These are phyloP conservation scores for Suillus cothurnatus DNA, from an alignment of 768 basidiomycete genomes.

Conservation along the genomic window DNA sequence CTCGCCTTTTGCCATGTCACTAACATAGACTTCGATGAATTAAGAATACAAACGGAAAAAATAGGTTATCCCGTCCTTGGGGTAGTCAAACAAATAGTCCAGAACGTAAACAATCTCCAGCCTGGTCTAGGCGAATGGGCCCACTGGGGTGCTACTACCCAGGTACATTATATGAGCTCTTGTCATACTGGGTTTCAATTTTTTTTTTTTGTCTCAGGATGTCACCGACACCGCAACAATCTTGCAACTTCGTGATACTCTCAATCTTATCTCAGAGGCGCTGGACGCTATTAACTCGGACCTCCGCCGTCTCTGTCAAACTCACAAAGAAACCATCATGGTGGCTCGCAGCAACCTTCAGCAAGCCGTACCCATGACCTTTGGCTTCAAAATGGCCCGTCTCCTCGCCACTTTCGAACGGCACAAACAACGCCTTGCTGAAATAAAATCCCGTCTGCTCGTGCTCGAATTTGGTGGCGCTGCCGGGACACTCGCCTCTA, in stretches of 20 bases:
- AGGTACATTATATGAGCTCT: conserved; percentile 31
- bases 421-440: conserved; percentile 38
- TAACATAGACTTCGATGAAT: conserved; percentile 40
- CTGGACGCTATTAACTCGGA: conserved; percentile 31
- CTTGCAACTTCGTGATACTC: conserved; percentile 44
- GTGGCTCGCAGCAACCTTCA: conserved; percentile 49
- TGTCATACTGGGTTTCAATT: conserved; percentile 5
- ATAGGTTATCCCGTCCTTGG: conserved; percentile 50
- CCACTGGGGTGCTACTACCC: conserved; percentile 52
- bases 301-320: conserved; percentile 32
- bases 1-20: conserved; percentile 36
- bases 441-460: conserved; percentile 40
- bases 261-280: conserved; percentile 33
- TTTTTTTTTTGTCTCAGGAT: conserved; percentile 34
- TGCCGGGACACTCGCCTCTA: conserved; percentile 47
- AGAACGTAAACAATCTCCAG: conserved; percentile 33
- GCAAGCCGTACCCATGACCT: conserved; percentile 49
- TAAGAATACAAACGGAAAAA: conserved; percentile 41
- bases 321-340: conserved; percentile 44
- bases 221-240: conserved; percentile 51
- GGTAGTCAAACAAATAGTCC: conserved; percentile 46
- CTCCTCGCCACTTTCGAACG: conserved; percentile 45
- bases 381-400: conserved; percentile 49
- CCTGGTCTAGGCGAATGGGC: conserved; percentile 47
- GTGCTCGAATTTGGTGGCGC: conserved; percentile 49